phyloP scores from a whole-genome alignment of 2,329 filamentous ascomycete genomes.

The Colletotrichum lindemuthianum region DNA sequence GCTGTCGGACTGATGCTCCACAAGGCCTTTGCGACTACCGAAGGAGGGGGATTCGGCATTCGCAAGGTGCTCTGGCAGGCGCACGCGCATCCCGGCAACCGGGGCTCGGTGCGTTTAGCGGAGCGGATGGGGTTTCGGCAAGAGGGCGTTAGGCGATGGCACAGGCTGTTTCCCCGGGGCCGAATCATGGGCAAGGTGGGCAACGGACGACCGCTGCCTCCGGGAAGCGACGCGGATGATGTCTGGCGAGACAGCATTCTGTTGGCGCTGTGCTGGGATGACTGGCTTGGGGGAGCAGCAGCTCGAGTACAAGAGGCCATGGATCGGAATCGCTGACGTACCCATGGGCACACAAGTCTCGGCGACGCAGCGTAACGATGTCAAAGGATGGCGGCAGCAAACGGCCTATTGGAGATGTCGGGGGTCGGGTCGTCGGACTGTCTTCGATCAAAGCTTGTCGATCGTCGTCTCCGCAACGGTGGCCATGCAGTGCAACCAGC shows the following conservation, averaged over 20 bases:
- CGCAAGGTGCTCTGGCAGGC: conserved; percentile 47
- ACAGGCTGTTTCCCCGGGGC: conserved; percentile 41
- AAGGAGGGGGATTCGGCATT: conserved; percentile 40
- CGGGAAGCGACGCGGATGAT: conserved; percentile 38
- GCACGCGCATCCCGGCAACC: conserved; percentile 41
- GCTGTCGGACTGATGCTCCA: conserved; percentile 47
- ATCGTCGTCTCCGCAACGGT: not conserved
- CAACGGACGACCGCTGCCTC: conserved; percentile 39
- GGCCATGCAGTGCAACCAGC: not conserved
- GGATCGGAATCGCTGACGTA: conserved; percentile 10
- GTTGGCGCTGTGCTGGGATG: conserved; percentile 44
- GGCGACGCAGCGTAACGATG: not conserved
- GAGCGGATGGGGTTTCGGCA: conserved; percentile 46
- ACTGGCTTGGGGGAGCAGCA: conserved; percentile 39
- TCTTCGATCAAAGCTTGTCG: conserved; percentile 8
- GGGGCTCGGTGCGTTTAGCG: conserved; percentile 41
- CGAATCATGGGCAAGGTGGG: conserved; percentile 39
- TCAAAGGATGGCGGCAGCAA: not conserved
- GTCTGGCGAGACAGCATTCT: conserved; percentile 41
- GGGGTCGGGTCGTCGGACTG: not conserved
- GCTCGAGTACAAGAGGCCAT: conserved; percentile 38
- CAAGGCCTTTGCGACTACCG: conserved; percentile 38
- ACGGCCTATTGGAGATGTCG: not conserved
- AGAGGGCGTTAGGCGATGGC: conserved; percentile 46
- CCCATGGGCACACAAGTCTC: not conserved